A percentile compares a stretch with the other conserved stretches of the same genome.
phyloP scores from a whole-genome alignment of 345 rosid species.

The Populus alba region DNA sequence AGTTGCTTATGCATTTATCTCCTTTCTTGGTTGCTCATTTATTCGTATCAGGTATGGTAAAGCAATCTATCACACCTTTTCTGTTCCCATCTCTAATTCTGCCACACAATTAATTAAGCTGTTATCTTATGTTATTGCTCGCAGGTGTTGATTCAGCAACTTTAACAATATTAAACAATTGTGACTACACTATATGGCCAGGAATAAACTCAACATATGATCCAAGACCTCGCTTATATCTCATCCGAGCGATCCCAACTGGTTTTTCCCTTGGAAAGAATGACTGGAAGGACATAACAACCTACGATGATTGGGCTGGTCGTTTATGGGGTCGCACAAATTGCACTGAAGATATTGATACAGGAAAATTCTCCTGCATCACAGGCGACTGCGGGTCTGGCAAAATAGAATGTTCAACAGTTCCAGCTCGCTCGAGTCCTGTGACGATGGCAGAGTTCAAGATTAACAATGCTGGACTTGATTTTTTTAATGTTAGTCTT shows the following conservation, averaged over 20 bases:
- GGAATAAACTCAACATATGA: slow-evolving; percentile 49
- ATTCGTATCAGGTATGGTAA: too few relatives aligned
- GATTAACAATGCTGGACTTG: slow-evolving; percentile 64
- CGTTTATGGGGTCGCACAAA: slow-evolving; percentile 83
- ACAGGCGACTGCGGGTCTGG: slow-evolving; percentile 89
- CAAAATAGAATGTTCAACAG: slow-evolving; percentile 62
- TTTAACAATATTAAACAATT: slow-evolving; percentile 60
- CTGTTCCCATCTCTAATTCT: not conserved
- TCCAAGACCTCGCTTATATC: too few relatives aligned
- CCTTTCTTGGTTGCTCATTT: too few relatives aligned
- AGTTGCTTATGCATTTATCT: too few relatives aligned
- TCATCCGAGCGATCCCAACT: slow-evolving; percentile 26
- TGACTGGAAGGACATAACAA: slow-evolving; percentile 43
- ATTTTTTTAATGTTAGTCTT: slow-evolving; percentile 76
- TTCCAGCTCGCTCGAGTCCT: slow-evolving; percentile 59
- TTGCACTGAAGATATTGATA: slow-evolving; percentile 53
- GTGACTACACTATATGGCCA: slow-evolving; percentile 81
- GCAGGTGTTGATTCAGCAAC: slow-evolving; percentile 52
- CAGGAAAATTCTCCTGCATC: slow-evolving; percentile 59
- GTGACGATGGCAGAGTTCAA: slow-evolving; percentile 80
- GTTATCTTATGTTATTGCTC: not conserved
- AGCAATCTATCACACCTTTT: too few relatives aligned
- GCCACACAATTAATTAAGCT: not conserved
- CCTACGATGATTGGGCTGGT: slow-evolving; percentile 89
- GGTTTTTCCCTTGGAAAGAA: slow-evolving; percentile 74